Conservation (phyloP, 202 grass and related monocot species). For the Musa balbisiana region DNA sequence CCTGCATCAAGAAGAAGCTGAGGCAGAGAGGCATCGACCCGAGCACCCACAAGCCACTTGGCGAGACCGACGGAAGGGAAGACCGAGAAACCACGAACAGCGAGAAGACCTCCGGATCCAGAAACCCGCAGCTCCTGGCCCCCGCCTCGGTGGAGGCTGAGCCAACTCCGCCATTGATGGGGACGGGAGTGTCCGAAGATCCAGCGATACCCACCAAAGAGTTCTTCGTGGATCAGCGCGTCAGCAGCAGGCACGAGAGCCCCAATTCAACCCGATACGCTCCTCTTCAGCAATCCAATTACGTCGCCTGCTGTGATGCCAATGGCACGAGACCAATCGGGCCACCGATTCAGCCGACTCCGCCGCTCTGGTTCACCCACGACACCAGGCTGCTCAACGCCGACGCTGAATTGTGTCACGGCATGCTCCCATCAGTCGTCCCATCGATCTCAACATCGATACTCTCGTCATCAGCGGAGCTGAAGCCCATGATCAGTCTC, state of each 20-base stretch:
- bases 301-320: not conserved
- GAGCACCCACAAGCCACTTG: not conserved
- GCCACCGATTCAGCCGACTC: not conserved
- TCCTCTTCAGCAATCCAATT: not conserved
- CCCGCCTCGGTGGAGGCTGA: not conserved
- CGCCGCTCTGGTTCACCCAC: not conserved
- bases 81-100: not conserved
- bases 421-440: not conserved
- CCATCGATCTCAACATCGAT: not conserved
- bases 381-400: not conserved
- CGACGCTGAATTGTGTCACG: too few species aligned
- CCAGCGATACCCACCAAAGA: not conserved
- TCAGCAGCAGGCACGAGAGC: not conserved
- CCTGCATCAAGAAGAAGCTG: conserved; percentile 12
- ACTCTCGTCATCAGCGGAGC: not conserved
- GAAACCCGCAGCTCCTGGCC: not conserved
- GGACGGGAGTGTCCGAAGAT: not conserved
- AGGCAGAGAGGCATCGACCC: conserved; percentile 1
- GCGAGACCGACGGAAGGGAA: not conserved
- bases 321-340: not conserved
- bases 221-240: not conserved
- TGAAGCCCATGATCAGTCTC: not conserved
- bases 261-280: not conserved
- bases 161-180: not conserved
- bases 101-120: not conserved